phyloP scores from a whole-genome alignment of 208 protist species.

The Leishmania lainsoni region DNA sequence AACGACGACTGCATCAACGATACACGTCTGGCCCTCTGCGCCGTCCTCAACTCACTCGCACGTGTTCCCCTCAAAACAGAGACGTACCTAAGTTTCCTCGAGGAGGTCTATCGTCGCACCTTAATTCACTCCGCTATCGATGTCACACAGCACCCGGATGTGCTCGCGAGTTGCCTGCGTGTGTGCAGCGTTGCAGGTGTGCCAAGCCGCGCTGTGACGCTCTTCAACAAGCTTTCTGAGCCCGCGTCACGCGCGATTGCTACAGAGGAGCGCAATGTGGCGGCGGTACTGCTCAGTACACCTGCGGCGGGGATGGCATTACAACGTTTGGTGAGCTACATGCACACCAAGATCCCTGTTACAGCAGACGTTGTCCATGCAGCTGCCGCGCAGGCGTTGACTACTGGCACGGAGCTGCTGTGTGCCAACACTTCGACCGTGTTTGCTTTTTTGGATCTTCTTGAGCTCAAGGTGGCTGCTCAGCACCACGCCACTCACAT shows the following conservation, averaged over 20 bases:
- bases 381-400: slow-evolving; percentile 38
- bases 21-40: slow-evolving; percentile 29
- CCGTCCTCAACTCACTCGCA: slow-evolving; percentile 37
- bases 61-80: slow-evolving; percentile 31
- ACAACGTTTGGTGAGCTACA: slow-evolving; percentile 47
- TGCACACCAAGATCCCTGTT: slow-evolving; percentile 32
- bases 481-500: slow-evolving; percentile 13
- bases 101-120: slow-evolving; percentile 26
- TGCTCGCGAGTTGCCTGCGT: slow-evolving; percentile 32
- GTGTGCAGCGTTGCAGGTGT: slow-evolving; percentile 21
- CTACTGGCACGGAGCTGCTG: neutral
- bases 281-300: slow-evolving; percentile 38
- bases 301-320: slow-evolving; percentile 21
- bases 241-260: slow-evolving; percentile 35
- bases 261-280: slow-evolving; percentile 38
- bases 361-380: slow-evolving; percentile 46
- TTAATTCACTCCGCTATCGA: slow-evolving; percentile 18
- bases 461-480: slow-evolving; percentile 28
- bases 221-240: slow-evolving; percentile 61
- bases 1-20: neutral
- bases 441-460: slow-evolving; percentile 36
- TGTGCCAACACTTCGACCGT: neutral
- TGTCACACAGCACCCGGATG: slow-evolving; percentile 39
- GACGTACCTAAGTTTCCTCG: slow-evolving; percentile 24
- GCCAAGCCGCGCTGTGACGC: slow-evolving; percentile 25